Conservation (phyloP, 495 filamentous ascomycete genomes). For the Eremomyces bilateralis region DNA sequence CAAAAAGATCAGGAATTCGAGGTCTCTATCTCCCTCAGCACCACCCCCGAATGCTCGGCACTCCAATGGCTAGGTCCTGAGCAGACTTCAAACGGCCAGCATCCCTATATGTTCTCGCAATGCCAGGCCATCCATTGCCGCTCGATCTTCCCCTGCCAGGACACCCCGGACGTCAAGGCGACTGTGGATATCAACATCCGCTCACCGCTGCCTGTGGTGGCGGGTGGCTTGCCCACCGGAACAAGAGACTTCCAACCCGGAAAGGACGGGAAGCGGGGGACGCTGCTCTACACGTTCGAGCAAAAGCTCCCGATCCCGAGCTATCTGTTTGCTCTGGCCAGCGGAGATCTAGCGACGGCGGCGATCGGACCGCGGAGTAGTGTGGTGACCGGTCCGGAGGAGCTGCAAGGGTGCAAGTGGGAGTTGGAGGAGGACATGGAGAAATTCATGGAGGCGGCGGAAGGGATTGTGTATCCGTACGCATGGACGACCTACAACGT, state of each 20-base stretch:
- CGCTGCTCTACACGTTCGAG: slow-evolving; percentile 55
- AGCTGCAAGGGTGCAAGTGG: slow-evolving; percentile 63
- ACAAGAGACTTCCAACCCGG: slow-evolving; percentile 23
- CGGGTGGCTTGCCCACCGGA: slow-evolving; percentile 56
- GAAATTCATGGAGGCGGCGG: slow-evolving; percentile 70
- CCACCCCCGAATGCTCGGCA: slow-evolving; percentile 72
- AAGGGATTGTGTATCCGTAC: slow-evolving; percentile 74
- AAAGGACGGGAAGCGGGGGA: slow-evolving; percentile 25
- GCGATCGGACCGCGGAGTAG: slow-evolving; percentile 65
- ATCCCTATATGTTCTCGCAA: slow-evolving; percentile 95
- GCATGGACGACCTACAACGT: slow-evolving; percentile 91
- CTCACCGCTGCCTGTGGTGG: slow-evolving; percentile 70
- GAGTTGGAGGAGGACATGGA: slow-evolving; percentile 80
- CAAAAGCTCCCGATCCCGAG: slow-evolving; percentile 84
- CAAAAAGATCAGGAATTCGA: slow-evolving; percentile 38
- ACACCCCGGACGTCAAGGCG: slow-evolving; percentile 87
- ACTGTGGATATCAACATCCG: slow-evolving; percentile 74
- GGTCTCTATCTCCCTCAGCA: slow-evolving; percentile 37
- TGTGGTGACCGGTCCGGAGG: slow-evolving; percentile 71
- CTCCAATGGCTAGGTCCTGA: slow-evolving; percentile 81
- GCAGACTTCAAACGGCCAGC: slow-evolving; percentile 81
- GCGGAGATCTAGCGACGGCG: slow-evolving; percentile 66
- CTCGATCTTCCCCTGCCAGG: slow-evolving; percentile 88
- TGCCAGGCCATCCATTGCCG: slow-evolving; percentile 90
- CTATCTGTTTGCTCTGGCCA: slow-evolving; percentile 82